Conservation (phyloP, 768 basidiomycete species). For the Pisolithus sp. region DNA sequence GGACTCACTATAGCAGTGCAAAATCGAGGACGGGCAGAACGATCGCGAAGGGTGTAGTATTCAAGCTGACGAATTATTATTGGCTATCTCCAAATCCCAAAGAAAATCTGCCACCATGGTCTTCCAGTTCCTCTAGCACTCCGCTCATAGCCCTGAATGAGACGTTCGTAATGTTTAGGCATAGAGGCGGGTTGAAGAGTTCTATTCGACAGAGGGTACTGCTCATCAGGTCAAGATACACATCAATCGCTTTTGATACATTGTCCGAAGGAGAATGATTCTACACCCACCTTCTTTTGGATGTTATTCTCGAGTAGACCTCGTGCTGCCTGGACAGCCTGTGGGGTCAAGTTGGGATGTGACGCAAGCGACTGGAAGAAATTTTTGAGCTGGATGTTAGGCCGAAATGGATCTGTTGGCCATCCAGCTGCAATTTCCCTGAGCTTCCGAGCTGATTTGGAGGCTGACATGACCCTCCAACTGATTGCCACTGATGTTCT, state of each 20-base stretch:
- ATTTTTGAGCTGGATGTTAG: constrained; percentile 63
- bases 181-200: constrained; percentile 63
- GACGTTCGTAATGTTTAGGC: constrained; percentile 66
- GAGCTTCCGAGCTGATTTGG: constrained; percentile 45
- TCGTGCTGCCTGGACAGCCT: constrained; percentile 54
- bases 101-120: constrained; percentile 82
- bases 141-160: constrained; percentile 69
- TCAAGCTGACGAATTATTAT: not conserved
- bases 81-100: constrained; percentile 54
- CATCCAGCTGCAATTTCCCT: constrained; percentile 52
- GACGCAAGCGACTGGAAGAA: constrained; percentile 59
- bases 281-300: constrained; percentile 46
- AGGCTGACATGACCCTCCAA: constrained; percentile 15
- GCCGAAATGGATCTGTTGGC: constrained; percentile 70
- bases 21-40: not conserved
- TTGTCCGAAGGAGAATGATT: not conserved
- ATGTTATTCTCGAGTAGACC: constrained; percentile 50
- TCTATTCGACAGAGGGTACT: constrained; percentile 65
- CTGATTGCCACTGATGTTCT: no score
- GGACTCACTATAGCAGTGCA: no score
- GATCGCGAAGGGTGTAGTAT: not conserved
- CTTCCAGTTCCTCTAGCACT: constrained; percentile 69
- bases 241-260: constrained; percentile 4
- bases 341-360: constrained; percentile 61
- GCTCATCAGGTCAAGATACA: constrained; percentile 8